Base-by-base conservation (phyloP, 352 stramenopile genomes). In the Phytophthora idaei region DNA sequence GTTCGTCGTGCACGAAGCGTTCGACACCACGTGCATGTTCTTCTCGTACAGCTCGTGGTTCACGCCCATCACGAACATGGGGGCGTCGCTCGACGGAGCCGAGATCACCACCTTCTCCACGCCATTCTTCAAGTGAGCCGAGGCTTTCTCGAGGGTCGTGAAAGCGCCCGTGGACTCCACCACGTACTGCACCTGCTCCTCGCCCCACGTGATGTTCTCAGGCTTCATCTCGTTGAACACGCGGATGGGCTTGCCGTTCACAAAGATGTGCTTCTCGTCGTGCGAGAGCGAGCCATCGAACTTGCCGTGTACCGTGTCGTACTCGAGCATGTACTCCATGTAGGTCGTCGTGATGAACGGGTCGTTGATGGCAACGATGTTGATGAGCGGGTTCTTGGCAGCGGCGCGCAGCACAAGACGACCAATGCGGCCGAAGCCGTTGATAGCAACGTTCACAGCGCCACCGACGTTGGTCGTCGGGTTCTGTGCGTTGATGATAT, bases 1-100 rank as follows among this genome's bases (percentile, higher is more conserved):
- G 90, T 99, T 99, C 73, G 98, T 99, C 58, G 98, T 99, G 87
- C 98, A 99, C 61, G 95, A 99, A 17, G 98, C 98, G 81, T 98
- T 99, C 61, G 97, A 99, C 64, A 99, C 96, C 62, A 99, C 92
- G 83, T 98, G 71, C 84, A 98, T 97, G 72, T 89, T 89, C 69
- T 78, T 77, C 64, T 96, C 86, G 83, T 99, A 99, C 48, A 90
- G 75, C 48, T 97, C 80, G 63, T 98, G 73, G 90, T 99, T 99
- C 49, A 99, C 97, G 73, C 97, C 97, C 81, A 99, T 98, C 63
- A 99, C 97, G 73, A 99, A 98, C 78, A 98, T 99, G 50, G 97
- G 95, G 52, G 98, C 97, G 76, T 99, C 97, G 72, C 97, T 98
- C 47, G 98, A 98, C 53, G 98, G 97, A 17, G 98, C 97, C 52